Evolutionary conservation across 2,329 filamentous ascomycete genomes (phyloP).

Genomic region (Neocucurbitaria cava): DNA sequence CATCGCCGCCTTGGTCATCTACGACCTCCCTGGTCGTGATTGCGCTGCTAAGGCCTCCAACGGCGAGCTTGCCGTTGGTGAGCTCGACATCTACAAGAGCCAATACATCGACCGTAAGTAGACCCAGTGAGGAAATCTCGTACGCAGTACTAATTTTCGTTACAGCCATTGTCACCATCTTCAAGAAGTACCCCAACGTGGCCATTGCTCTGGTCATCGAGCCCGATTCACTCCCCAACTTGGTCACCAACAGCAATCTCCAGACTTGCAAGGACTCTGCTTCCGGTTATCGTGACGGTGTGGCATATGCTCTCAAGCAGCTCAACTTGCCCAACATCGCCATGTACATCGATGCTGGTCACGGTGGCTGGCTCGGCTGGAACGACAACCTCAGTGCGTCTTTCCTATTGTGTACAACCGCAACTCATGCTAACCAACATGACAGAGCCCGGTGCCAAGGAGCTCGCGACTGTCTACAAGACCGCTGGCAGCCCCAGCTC

Average conservation of each 20-base stretch:
- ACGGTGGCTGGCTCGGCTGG: slow-evolving; percentile 73
- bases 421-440: slow-evolving; percentile 8
- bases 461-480: slow-evolving; percentile 59
- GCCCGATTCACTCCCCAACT: slow-evolving; percentile 69
- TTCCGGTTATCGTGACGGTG: slow-evolving; percentile 63
- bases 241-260: slow-evolving; percentile 66
- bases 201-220: slow-evolving; percentile 57
- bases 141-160: not conserved
- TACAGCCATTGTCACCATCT: slow-evolving; percentile 58
- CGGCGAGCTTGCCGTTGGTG: slow-evolving; percentile 66
- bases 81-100: slow-evolving; percentile 59
- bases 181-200: slow-evolving; percentile 61
- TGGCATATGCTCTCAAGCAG: slow-evolving; percentile 64
- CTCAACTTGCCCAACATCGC: slow-evolving; percentile 69
- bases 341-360: slow-evolving; percentile 70
- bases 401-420: not conserved
- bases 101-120: slow-evolving; percentile 60
- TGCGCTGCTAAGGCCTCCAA: slow-evolving; percentile 71
- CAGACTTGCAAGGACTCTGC: slow-evolving; percentile 64
- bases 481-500: slow-evolving; percentile 56
- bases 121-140: not conserved
- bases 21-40: slow-evolving; percentile 70
- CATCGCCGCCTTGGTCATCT: slow-evolving; percentile 65
- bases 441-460: slow-evolving; percentile 56
- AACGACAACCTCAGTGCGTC: slow-evolving; percentile 61